phyloP scores from a whole-genome alignment of 1,284 basidiomycete genomes.

The Cerioporus squamosus region DNA sequence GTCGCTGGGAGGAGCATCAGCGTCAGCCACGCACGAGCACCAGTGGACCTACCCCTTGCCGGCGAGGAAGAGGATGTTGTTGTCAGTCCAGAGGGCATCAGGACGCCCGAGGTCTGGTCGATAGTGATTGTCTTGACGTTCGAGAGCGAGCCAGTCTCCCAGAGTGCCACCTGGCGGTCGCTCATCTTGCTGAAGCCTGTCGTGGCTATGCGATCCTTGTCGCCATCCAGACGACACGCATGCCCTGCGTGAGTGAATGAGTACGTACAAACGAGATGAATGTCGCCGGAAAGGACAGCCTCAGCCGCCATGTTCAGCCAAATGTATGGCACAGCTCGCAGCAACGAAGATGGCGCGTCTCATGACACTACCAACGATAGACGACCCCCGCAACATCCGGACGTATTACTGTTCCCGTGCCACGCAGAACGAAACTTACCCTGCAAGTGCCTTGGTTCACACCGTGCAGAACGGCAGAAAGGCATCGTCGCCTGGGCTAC shows the following conservation, averaged over 20 bases:
- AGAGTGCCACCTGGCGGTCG: constrained; percentile 87
- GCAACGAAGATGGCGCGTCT: too few relatives aligned
- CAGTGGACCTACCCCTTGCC: constrained; percentile 68
- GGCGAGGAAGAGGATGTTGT: constrained; percentile 92
- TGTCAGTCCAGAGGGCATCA: constrained; percentile 98
- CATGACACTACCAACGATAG: too few relatives aligned
- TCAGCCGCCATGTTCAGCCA: too few relatives aligned
- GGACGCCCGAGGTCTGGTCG: constrained; percentile 89
- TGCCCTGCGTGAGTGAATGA: constrained; percentile 47
- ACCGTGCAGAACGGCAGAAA: too few relatives aligned
- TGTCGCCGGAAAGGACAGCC: too few relatives aligned
- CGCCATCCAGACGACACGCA: constrained; percentile 91
- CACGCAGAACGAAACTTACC: too few relatives aligned
- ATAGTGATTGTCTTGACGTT: constrained; percentile 80
- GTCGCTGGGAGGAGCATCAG: constrained; percentile 55
- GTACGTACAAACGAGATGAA: not conserved
- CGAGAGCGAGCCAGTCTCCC: constrained; percentile 78
- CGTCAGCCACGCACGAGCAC: constrained; percentile 13
- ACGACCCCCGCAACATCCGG: too few relatives aligned
- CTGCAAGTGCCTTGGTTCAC: too few relatives aligned
- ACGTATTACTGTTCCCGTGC: too few relatives aligned
- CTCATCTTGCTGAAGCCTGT: constrained; percentile 97
- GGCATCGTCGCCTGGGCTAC: too few relatives aligned
- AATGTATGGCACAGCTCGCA: too few relatives aligned
- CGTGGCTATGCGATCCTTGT: constrained; percentile 85